Conservation (phyloP, 768 basidiomycete genomes). For the Cyclocybe aegerita region DNA sequence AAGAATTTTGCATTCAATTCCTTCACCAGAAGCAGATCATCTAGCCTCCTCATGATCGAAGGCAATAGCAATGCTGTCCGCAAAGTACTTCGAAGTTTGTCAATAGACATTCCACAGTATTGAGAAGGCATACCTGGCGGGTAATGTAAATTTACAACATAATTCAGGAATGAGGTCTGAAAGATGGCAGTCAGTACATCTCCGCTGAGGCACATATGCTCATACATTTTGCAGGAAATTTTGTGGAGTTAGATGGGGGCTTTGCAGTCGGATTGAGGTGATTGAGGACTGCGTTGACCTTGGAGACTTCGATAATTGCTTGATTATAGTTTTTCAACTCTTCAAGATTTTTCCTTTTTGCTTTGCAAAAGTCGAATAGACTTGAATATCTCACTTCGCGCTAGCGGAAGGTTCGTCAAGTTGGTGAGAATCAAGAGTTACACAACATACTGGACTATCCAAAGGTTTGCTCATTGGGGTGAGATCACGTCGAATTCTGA, state of each 20-base stretch:
- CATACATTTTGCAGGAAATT: slow-evolving; percentile 61
- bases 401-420: slow-evolving; percentile 32
- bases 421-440: background rate
- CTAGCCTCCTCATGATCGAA: slow-evolving; percentile 69
- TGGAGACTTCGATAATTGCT: slow-evolving; percentile 69
- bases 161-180: slow-evolving; percentile 85
- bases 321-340: slow-evolving; percentile 62
- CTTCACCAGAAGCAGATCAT: slow-evolving; percentile 73
- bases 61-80: slow-evolving; percentile 72
- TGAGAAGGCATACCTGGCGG: slow-evolving; percentile 54
- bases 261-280: slow-evolving; percentile 57
- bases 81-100: slow-evolving; percentile 46
- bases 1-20: slow-evolving; percentile 76
- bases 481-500: slow-evolving; percentile 61
- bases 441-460: slow-evolving; percentile 57
- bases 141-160: slow-evolving; percentile 67
- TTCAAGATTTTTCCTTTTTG: slow-evolving; percentile 58
- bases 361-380: slow-evolving; percentile 67
- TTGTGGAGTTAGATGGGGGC: slow-evolving; percentile 34
- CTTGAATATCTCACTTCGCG: slow-evolving; percentile 59
- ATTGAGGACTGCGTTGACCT: slow-evolving; percentile 51
- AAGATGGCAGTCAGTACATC: slow-evolving; percentile 1
- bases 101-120: background rate
- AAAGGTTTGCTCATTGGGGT: slow-evolving; percentile 70
- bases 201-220: background rate